Percentiles rank a stretch among this genome's conserved stretches.
Conservation (phyloP, 192 early-diverging fungal genomes). For the Coemansia sp. region DNA sequence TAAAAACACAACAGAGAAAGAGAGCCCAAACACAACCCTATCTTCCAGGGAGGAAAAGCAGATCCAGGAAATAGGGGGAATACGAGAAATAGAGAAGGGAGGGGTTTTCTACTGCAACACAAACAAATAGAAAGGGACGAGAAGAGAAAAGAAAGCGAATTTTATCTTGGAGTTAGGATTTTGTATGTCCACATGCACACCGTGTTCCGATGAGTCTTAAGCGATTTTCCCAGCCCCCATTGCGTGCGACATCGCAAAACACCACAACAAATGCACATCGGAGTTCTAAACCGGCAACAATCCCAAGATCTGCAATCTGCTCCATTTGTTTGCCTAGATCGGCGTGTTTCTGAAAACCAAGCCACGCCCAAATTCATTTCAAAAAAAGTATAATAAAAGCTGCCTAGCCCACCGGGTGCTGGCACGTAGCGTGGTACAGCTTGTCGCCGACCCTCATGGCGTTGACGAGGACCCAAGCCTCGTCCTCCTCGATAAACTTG, state of each 20-base stretch:
- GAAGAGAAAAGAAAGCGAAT: neutral
- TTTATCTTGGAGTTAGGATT: neutral
- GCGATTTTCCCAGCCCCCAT: slow-evolving; percentile 15
- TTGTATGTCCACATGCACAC: slow-evolving; percentile 17
- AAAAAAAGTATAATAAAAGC: neutral
- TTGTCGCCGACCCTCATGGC: slow-evolving; percentile 59
- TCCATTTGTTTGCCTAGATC: slow-evolving; percentile 7
- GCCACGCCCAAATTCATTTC: neutral
- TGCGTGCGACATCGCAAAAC: slow-evolving; percentile 29
- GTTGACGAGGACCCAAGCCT: slow-evolving; percentile 74
- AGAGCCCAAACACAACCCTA: neutral
- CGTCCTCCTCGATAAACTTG: slow-evolving; percentile 73
- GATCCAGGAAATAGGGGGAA: neutral
- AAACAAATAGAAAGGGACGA: neutral
- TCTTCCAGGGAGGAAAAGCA: neutral
- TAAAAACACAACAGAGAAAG: neutral
- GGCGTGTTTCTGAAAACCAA: neutral
- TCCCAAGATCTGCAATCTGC: neutral
- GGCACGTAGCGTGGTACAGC: slow-evolving; percentile 50
- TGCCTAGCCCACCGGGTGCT: neutral
- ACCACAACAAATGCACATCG: neutral
- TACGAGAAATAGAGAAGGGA: slow-evolving; percentile 3
- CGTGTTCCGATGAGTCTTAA: slow-evolving; percentile 12
- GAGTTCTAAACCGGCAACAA: neutral
- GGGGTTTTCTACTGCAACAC: neutral